Conservation (phyloP, 2,329 filamentous ascomycete genomes). For the Colletotrichum paranaense region DNA sequence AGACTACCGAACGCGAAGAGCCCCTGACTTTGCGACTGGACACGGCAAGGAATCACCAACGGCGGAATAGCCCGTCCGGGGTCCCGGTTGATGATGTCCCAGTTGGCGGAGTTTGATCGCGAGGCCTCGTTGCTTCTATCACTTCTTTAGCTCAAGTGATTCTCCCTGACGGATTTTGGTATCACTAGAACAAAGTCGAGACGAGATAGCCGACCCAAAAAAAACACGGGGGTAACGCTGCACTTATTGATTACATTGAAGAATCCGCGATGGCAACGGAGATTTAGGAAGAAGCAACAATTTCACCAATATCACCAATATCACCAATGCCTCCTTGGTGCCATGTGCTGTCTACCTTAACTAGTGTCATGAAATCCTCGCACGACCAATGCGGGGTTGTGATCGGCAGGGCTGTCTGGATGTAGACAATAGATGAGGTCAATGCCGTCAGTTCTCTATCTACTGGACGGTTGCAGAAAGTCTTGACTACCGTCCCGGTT, state of each 20-base stretch:
- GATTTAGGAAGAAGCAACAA: too few species aligned
- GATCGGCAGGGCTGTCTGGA: background rate
- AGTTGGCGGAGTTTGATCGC: background rate
- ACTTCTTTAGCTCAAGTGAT: too few species aligned
- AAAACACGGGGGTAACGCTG: background rate
- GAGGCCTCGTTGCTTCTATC: background rate
- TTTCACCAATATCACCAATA: too few species aligned
- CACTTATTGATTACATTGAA: background rate
- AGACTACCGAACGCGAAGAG: conserved; percentile 2
- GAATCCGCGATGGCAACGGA: background rate
- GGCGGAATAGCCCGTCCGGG: background rate
- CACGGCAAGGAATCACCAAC: background rate
- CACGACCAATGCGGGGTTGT: background rate
- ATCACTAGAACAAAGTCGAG: background rate
- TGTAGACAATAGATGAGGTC: background rate
- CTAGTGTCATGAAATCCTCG: background rate
- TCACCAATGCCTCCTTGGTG: background rate
- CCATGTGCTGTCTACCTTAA: too few species aligned
- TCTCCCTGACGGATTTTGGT: background rate
- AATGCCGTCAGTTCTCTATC: background rate
- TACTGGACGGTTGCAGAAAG: background rate
- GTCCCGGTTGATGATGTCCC: background rate
- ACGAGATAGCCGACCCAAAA: background rate
- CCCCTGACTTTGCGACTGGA: background rate
- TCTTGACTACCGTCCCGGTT: conserved; percentile 11